Percentiles rank a stretch among this genome's conserved stretches.
Evolutionary conservation across 179 eudicot species (phyloP).

Genomic region (Nepenthes alata): DNA sequence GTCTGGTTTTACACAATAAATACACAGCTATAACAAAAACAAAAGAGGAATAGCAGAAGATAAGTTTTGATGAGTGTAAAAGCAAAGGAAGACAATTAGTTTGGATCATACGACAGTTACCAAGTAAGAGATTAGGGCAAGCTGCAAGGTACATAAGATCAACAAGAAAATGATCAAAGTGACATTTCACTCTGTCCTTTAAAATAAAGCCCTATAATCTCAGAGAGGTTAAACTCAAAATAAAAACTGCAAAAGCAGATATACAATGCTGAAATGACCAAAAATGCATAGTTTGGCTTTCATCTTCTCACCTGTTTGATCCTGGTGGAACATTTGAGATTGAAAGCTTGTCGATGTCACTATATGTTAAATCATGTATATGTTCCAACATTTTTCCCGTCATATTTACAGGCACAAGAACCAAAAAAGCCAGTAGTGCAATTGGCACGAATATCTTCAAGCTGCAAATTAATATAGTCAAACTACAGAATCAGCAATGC

Average conservation of each 20-base stretch:
- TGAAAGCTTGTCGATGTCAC: conserved; percentile 76
- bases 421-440: conserved; percentile 51
- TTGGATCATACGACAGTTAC: no score
- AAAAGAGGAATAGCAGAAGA: no score
- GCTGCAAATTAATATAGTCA: conserved; percentile 31
- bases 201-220: no score
- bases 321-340: conserved; percentile 75
- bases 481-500: conserved; percentile 3
- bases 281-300: background rate
- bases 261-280: background rate
- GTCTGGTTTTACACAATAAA: no score
- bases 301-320: conserved; percentile 55
- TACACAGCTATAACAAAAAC: no score
- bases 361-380: conserved; percentile 43
- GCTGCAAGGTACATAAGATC: no score
- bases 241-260: background rate
- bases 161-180: no score
- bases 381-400: conserved; percentile 46
- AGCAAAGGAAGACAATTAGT: no score
- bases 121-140: no score
- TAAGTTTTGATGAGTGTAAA: no score
- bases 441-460: conserved; percentile 93
- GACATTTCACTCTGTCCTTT: no score
- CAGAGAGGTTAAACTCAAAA: no score
- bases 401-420: conserved; percentile 81